Evolutionary conservation across 2,329 filamentous ascomycete genomes (phyloP), one percentile per base, ranked within the genome.

Genomic region (Aphanoascus verrucosus): DNA sequence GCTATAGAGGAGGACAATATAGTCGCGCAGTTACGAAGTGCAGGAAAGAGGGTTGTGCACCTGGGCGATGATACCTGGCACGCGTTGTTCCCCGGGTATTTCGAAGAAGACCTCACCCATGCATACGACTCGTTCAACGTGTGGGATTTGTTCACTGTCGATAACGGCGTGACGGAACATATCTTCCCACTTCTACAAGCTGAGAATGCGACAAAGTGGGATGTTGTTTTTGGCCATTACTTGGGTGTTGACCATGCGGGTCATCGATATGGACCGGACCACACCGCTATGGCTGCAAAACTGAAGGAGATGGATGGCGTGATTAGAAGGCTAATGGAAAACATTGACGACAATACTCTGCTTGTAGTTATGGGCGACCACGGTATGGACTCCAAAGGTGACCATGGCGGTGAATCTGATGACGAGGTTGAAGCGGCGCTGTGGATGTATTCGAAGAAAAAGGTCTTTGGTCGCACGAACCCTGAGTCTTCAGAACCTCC

Each of bases 61-160:
- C 74, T 98, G 37, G 93, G 93, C n/a, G 93, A 98, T 67, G 91
- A 98, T 70, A 98, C 93, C 3, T 98, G 93, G 93, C 86, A 89
- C 60, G 79, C 88, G 42, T 74, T 98, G 14, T 98, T 97, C 66
- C 93, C 93, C 0, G 87, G 79, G n/a, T 89, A 94, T 68, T 98
- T 98, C 63, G 84, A 95, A 67, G 74, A 83, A 7, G 86, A 91
- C 54, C 81, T 96, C 54, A 95, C 90, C 61, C 81, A 78, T 61
- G 82, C 93, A 0, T 98, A 95, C 68, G 91, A 97, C 67, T 97
- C 91, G 57, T 94, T 98, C 73, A 96, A 97, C 64, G 93, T 97
- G 5, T 96, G 89, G 88, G 93, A 98, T 67, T 71, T 98, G 62
- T 89, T 97, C 67, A 97, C 93, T 0, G 87, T 98, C 2, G 93